Percentiles rank a stretch among this genome's conserved stretches.
Conservation (phyloP, 305 asterid genomes). For the Fraxinus paxiana region DNA sequence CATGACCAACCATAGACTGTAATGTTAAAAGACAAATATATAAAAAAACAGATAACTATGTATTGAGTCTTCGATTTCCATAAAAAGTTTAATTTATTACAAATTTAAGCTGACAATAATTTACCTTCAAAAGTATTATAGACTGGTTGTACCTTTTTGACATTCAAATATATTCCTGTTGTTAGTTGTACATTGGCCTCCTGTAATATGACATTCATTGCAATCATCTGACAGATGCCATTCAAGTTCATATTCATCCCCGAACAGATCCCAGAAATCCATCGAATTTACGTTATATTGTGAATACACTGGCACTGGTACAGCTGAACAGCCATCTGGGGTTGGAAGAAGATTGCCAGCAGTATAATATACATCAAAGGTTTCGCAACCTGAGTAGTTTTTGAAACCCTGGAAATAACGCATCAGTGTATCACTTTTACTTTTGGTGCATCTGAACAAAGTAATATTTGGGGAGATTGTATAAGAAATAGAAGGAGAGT, state of each 20-base stretch:
- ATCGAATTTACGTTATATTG: background rate
- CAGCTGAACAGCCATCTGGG: background rate
- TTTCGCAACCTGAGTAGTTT: background rate
- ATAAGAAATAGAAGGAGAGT: slow-evolving; percentile 16
- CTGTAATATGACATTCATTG: slow-evolving; percentile 8
- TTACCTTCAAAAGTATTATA: background rate
- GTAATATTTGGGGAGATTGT: slow-evolving; percentile 5
- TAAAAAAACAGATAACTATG: background rate
- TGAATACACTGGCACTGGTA: slow-evolving; percentile 8
- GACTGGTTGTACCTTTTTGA: background rate
- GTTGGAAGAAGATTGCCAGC: background rate
- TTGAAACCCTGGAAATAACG: background rate
- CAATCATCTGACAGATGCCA: slow-evolving; percentile 26
- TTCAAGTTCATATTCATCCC: slow-evolving; percentile 19
- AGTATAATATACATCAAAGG: slow-evolving; percentile 11
- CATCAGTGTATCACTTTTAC: background rate
- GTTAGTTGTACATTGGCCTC: slow-evolving; percentile 20
- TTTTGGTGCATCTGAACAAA: slow-evolving; percentile 16
- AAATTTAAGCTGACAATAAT: background rate
- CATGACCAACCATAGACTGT: background rate
- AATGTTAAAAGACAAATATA: background rate
- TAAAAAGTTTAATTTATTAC: background rate
- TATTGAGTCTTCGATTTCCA: background rate
- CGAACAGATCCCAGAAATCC: slow-evolving; percentile 18
- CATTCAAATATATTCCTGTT: background rate